A percentile compares a stretch with the other conserved stretches of the same genome.
Evolutionary conservation across 2,329 filamentous ascomycete species (phyloP).

Genomic region (Penicillium sp.): DNA sequence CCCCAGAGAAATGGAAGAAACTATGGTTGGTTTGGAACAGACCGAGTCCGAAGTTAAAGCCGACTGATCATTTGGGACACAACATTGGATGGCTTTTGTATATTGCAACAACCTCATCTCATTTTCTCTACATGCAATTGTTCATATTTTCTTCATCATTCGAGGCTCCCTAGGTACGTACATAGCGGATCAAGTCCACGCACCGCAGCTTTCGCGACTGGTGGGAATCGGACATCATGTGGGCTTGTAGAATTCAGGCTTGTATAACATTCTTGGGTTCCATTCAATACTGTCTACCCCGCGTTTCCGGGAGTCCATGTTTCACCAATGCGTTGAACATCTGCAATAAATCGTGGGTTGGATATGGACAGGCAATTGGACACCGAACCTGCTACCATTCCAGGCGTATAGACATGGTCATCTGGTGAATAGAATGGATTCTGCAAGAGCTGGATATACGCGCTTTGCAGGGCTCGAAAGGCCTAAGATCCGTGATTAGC

Average conservation of each 20-base stretch:
- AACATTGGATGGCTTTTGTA: not conserved
- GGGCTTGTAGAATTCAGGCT: not conserved
- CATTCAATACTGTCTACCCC: slow-evolving; percentile 51
- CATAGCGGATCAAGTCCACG: not conserved
- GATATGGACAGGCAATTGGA: slow-evolving; percentile 63
- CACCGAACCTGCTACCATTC: slow-evolving; percentile 39
- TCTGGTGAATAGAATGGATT: slow-evolving; percentile 95
- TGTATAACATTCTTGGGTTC: not conserved
- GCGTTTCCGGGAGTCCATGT: slow-evolving; percentile 70
- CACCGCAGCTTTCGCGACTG: not conserved
- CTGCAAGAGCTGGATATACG: slow-evolving; percentile 80
- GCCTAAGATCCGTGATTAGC: slow-evolving; percentile 49
- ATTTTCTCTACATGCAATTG: not conserved
- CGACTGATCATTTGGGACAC: not conserved
- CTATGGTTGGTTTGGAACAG: slow-evolving; percentile 61
- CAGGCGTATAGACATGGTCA: slow-evolving; percentile 62
- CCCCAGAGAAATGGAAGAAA: slow-evolving; percentile 68
- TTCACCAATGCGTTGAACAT: slow-evolving; percentile 82
- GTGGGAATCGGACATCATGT: not conserved
- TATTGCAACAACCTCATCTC: not conserved
- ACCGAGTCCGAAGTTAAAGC: slow-evolving; percentile 45
- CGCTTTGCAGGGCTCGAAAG: slow-evolving; percentile 87
- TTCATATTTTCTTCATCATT: not conserved
- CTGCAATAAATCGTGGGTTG: slow-evolving; percentile 72
- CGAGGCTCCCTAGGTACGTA: not conserved